phyloP scores from a whole-genome alignment of 352 stramenopile genomes.

The Globisporangium yorkense region DNA sequence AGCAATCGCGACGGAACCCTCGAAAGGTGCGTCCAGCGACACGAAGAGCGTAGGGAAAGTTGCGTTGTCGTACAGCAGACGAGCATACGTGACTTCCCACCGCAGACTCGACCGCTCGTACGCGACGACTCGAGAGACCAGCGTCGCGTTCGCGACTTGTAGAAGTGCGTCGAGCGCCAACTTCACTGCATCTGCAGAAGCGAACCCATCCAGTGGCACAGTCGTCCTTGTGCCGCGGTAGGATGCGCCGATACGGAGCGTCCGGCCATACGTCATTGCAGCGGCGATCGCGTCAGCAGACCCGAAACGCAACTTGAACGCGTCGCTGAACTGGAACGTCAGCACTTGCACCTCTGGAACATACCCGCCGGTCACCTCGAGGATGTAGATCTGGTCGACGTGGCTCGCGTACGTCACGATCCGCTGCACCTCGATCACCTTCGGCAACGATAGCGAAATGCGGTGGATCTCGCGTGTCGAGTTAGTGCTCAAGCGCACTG shows the following conservation, averaged over 20 bases:
- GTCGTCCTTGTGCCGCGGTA: constrained; percentile 11
- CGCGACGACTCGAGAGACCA: constrained; percentile 23
- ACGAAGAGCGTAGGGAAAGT: constrained; percentile 35
- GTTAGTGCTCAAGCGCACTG: constrained; percentile 43
- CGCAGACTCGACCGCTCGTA: constrained; percentile 29
- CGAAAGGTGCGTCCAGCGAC: constrained; percentile 23
- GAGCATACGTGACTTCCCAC: constrained; percentile 53
- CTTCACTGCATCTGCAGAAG: constrained; percentile 28
- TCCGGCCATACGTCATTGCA: constrained; percentile 32
- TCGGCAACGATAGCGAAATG: constrained; percentile 39
- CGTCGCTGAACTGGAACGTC: constrained; percentile 39
- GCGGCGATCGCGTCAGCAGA: constrained; percentile 22
- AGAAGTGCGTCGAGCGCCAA: constrained; percentile 37
- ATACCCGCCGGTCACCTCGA: constrained; percentile 46
- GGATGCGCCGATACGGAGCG: constrained; percentile 30
- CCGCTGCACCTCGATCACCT: constrained; percentile 56
- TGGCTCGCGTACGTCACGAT: constrained; percentile 54
- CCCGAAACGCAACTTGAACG: constrained; percentile 42
- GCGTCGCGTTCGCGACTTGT: constrained; percentile 18
- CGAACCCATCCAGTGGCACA: constrained; percentile 44
- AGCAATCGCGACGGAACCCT: constrained; percentile 27
- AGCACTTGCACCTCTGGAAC: constrained; percentile 34
- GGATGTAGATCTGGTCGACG: constrained; percentile 40
- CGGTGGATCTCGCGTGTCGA: constrained; percentile 62
- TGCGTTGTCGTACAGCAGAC: constrained; percentile 24